Percentiles rank a stretch among this genome's conserved stretches.
Conservation (phyloP, 2,329 filamentous ascomycete species). For the Gnomoniopsis smithogilvyi region DNA sequence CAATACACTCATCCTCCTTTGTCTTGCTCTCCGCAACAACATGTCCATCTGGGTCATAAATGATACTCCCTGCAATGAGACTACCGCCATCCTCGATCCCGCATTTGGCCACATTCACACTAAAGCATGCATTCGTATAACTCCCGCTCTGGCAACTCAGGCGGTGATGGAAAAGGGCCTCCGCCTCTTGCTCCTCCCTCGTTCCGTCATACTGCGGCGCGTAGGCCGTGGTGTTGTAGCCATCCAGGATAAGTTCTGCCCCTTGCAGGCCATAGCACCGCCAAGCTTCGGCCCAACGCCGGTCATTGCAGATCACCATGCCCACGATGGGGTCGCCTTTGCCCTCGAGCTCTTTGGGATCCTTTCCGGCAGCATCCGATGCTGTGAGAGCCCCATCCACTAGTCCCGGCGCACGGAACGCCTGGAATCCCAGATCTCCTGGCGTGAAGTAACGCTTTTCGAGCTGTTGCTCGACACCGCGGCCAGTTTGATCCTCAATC, state of each 20-base stretch:
- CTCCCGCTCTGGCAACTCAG: constrained; percentile 49
- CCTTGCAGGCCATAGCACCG: constrained; percentile 45
- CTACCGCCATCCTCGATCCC: constrained; percentile 41
- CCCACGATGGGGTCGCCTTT: constrained; percentile 49
- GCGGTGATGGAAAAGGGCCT: constrained; percentile 49
- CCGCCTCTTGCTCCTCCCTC: constrained; percentile 39
- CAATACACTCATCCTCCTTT: constrained; percentile 46
- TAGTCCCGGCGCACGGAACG: constrained; percentile 47
- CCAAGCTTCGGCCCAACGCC: constrained; percentile 53
- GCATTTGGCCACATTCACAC: constrained; percentile 45
- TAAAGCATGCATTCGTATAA: constrained; percentile 52
- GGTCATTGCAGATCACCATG: constrained; percentile 55
- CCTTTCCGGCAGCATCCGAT: constrained; percentile 15
- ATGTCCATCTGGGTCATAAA: constrained; percentile 34
- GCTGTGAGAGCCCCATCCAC: constrained; percentile 22
- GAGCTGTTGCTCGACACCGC: constrained; percentile 48
- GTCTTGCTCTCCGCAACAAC: constrained; percentile 47
- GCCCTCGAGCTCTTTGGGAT: constrained; percentile 24
- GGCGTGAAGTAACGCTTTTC: constrained; percentile 54
- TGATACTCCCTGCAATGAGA: constrained; percentile 15
- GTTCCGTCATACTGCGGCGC: constrained; percentile 38
- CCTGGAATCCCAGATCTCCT: constrained; percentile 48
- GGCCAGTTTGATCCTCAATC: constrained; percentile 38
- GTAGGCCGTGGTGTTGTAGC: constrained; percentile 49
- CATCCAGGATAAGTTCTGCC: constrained; percentile 30